Conservation (phyloP, 169 alveolate genomes). For the Plasmodium knowlesi region DNA sequence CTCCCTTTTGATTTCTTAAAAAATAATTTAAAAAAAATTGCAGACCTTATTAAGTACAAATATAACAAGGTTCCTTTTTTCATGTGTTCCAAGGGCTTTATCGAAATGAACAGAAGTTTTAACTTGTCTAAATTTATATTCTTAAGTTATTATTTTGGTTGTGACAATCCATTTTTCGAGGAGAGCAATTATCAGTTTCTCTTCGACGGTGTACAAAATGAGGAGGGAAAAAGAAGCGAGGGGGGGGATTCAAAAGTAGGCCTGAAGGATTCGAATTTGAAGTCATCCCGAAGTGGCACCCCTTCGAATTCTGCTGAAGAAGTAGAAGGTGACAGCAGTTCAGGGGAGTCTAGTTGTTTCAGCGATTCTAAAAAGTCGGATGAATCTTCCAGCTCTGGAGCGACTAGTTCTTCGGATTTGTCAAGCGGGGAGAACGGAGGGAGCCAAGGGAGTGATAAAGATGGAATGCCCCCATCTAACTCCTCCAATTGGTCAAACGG, state of each 20-base stretch:
- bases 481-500: background rate
- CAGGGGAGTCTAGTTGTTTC: background rate
- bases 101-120: constrained; percentile 20
- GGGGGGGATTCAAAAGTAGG: background rate
- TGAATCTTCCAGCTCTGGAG: background rate
- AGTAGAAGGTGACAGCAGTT: background rate
- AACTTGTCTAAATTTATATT: constrained; percentile 56
- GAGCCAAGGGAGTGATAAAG: background rate
- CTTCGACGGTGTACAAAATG: background rate
- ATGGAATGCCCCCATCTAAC: background rate
- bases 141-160: constrained; percentile 44
- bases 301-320: background rate
- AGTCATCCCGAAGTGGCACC: background rate
- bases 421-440: background rate
- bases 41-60: constrained; percentile 31
- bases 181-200: background rate
- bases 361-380: background rate
- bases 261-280: background rate
- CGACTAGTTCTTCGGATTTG: background rate
- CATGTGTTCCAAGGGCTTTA: constrained; percentile 52
- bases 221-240: background rate
- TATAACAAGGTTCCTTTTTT: constrained; percentile 53
- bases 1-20: constrained; percentile 66
- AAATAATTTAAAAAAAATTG: constrained; percentile 44
- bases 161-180: background rate